Percentiles rank a stretch among this genome's conserved stretches.
phyloP scores from a whole-genome alignment of 805 yeast genomes.

The Lipomyces mesembrius region DNA sequence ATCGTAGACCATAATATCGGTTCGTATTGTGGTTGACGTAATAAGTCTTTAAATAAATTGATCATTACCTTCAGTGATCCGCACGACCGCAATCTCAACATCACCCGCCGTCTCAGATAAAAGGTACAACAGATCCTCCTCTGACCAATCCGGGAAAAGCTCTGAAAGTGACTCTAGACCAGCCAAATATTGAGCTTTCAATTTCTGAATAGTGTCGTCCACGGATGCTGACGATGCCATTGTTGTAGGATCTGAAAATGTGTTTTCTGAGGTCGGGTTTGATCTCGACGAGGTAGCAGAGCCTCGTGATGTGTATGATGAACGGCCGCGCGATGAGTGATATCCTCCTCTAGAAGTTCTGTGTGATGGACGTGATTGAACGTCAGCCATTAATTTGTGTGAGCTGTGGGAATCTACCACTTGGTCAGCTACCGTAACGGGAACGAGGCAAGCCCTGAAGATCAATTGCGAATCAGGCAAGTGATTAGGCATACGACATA shows the following conservation, averaged over 20 bases:
- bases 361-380: slow-evolving; percentile 28
- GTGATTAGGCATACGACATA: background rate
- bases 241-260: slow-evolving; percentile 8
- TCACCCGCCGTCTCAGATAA: slow-evolving; percentile 74
- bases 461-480: background rate
- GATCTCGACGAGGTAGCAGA: slow-evolving; percentile 23
- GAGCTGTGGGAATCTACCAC: slow-evolving; percentile 1
- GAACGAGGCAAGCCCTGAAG: background rate
- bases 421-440: background rate
- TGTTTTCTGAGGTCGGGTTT: slow-evolving; percentile 13
- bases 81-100: slow-evolving; percentile 78
- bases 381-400: slow-evolving; percentile 27
- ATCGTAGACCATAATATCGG: background rate
- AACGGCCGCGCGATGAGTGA: slow-evolving; percentile 33
- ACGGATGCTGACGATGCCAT: slow-evolving; percentile 24
- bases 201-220: slow-evolving; percentile 44
- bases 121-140: slow-evolving; percentile 77
- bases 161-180: slow-evolving; percentile 67
- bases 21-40: background rate
- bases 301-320: slow-evolving; percentile 16
- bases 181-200: slow-evolving; percentile 43
- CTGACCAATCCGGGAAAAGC: slow-evolving; percentile 93
- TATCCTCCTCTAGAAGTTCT: slow-evolving; percentile 37
- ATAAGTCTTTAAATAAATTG: background rate
- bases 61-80: slow-evolving; percentile 70